Base-by-base conservation (phyloP, 345 rosid species). In the Acer negundo region DNA sequence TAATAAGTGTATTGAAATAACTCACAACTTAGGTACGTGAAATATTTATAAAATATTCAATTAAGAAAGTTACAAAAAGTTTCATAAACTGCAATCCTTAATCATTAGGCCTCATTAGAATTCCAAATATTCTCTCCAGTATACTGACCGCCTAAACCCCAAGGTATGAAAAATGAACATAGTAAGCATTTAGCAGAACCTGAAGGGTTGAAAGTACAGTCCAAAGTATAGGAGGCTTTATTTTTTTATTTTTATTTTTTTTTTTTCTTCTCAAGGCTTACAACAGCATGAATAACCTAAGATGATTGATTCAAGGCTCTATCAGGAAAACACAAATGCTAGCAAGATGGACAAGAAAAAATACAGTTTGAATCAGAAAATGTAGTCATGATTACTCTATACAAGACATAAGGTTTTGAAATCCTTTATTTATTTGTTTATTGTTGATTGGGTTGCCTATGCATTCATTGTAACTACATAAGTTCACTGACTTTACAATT, bases 41-140 rank as follows among this genome's bases (percentile, higher is more conserved):
- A 53, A 24, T 53, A 19, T 12, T 22, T 53, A 23, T 23, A 59
- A 70, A 53, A 31, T 17, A 55, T 28, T 51, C 17, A 31, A 53
- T 26, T 10, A 19, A 19, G 49, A 3, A 28, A 31, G 16, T 19
- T 44, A 53, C 4, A 31, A 28, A 31, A 51, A 51, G 40, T 69
- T 46, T 51, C 35, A 46, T 46, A 31, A 15, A 11, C 12, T 69
- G 55, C 13, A 69, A 2, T 69, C 23, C 9, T 44, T 9, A 46
- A 49, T 46, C n/a, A 47, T 69, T 46, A 46, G n/a, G 22, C 20
- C n/a, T 23, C 42, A 13, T n/a, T n/a, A 26, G 44, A 1, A 49
- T 19, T n/a, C 28, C 44, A 28, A 53, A 55, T 70, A 49, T 16
- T 71, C 46, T 31, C 11, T 71, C 63, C 62, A 71, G 24, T 71